Percentiles rank a stretch among this genome's conserved stretches.
phyloP scores from a whole-genome alignment of 768 basidiomycete genomes.

The Fomitopsis pulvina region DNA sequence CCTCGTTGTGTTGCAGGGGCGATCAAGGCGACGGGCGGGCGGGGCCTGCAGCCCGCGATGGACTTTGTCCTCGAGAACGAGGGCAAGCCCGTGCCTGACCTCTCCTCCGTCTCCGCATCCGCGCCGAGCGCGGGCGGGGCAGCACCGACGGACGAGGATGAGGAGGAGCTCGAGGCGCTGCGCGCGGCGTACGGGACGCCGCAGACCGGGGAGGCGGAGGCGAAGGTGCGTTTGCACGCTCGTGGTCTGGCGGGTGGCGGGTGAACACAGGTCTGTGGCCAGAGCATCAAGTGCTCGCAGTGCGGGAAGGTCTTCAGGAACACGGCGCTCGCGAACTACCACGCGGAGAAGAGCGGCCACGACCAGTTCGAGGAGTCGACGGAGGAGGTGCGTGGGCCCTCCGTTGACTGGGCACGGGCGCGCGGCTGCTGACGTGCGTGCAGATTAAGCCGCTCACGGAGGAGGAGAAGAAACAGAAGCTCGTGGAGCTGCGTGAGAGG shows the following conservation, averaged over 20 bases:
- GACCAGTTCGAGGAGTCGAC: slow-evolving; percentile 94
- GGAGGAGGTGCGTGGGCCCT: slow-evolving; percentile 60
- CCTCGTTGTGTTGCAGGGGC: slow-evolving; percentile 58
- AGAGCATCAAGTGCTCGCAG: slow-evolving; percentile 81
- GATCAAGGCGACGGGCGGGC: slow-evolving; percentile 71
- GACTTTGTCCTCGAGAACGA: slow-evolving; percentile 84
- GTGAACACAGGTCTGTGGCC: slow-evolving; percentile 1
- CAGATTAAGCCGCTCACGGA: slow-evolving; percentile 93
- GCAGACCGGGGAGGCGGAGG: slow-evolving; percentile 35
- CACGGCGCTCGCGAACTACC: slow-evolving; percentile 83
- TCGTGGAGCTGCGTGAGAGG: slow-evolving; percentile 72
- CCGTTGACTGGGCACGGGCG: background rate
- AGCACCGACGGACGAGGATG: slow-evolving; percentile 47
- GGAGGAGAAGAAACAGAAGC: slow-evolving; percentile 81
- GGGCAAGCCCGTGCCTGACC: slow-evolving; percentile 65
- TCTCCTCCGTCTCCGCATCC: slow-evolving; percentile 34
- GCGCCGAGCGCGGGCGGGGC: slow-evolving; percentile 10
- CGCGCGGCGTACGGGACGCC: slow-evolving; percentile 36
- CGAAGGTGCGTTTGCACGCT: slow-evolving; percentile 42
- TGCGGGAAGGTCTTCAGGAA: slow-evolving; percentile 86
- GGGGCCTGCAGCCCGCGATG: slow-evolving; percentile 88
- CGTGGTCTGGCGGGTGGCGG: background rate
- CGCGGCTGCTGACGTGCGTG: background rate
- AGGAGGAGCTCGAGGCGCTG: slow-evolving; percentile 60
- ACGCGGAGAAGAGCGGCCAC: slow-evolving; percentile 93